phyloP scores from a whole-genome alignment of 768 basidiomycete species.

The Mycena vulgaris region DNA sequence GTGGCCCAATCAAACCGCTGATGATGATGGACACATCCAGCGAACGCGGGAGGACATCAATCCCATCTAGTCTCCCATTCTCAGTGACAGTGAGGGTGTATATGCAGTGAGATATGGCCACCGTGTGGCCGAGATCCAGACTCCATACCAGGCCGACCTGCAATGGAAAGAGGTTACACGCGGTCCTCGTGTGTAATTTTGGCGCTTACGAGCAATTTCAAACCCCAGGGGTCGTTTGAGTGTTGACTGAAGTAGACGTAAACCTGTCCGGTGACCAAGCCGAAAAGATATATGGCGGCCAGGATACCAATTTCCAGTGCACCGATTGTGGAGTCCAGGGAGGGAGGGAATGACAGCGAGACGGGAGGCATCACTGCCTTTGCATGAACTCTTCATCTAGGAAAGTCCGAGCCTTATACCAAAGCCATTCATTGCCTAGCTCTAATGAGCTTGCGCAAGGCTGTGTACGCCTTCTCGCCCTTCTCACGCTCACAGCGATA shows the following conservation, averaged over 20 bases:
- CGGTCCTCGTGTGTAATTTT: not conserved
- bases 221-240: conserved; percentile 37
- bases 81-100: conserved; percentile 43
- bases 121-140: conserved; percentile 37
- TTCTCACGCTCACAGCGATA: too few species aligned
- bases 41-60: conserved; percentile 36
- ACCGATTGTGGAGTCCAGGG: conserved; percentile 24
- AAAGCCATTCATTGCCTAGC: too few species aligned
- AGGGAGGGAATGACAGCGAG: too few species aligned
- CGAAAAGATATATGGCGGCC: conserved; percentile 43
- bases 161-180: not conserved
- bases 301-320: conserved; percentile 45
- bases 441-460: too few species aligned
- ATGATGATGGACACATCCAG: conserved; percentile 41
- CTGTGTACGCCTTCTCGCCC: too few species aligned
- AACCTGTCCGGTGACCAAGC: conserved; percentile 43
- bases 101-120: conserved; percentile 39
- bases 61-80: conserved; percentile 38
- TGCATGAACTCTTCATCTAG: too few species aligned
- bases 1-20: conserved; percentile 44
- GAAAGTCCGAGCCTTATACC: too few species aligned
- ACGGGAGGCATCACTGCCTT: too few species aligned
- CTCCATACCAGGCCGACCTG: not conserved
- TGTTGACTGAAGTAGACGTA: conserved; percentile 42
- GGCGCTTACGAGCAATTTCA: conserved; percentile 40